These are phyloP conservation scores for Albugo laibachii DNA, from an alignment of 352 stramenopile species.

Conservation along the genomic window DNA sequence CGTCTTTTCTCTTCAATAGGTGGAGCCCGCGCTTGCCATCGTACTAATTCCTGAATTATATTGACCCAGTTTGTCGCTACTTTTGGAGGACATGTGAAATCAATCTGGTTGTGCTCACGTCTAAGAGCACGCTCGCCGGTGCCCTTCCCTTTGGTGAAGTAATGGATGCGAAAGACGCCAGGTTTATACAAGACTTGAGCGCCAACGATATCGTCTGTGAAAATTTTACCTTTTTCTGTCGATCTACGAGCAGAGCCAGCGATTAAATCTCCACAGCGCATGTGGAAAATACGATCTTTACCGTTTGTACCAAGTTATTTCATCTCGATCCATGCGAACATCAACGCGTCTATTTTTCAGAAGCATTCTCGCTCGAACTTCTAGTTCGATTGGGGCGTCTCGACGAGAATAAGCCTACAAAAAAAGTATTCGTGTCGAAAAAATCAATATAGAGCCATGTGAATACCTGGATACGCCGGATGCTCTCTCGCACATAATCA, in stretches of 20 bases:
- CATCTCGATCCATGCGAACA: conserved; percentile 37
- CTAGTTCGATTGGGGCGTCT: conserved; percentile 40
- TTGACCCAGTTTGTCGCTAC: conserved; percentile 25
- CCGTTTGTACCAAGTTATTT: conserved; percentile 32
- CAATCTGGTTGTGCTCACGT: conserved; percentile 21
- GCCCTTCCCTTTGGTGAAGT: conserved; percentile 45
- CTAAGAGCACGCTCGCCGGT: conserved; percentile 33
- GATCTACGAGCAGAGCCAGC: background rate
- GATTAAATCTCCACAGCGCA: background rate
- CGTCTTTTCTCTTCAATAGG: conserved; percentile 40
- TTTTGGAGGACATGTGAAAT: conserved; percentile 21
- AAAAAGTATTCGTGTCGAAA: background rate
- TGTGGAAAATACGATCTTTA: conserved; percentile 1
- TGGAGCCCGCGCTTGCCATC: conserved; percentile 55
- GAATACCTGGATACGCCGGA: conserved; percentile 47
- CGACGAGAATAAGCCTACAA: conserved; percentile 47
- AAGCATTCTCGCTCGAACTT: conserved; percentile 23
- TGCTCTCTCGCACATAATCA: conserved; percentile 41
- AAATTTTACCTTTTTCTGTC: conserved; percentile 22
- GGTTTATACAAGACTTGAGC: conserved; percentile 20
- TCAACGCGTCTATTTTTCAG: conserved; percentile 28
- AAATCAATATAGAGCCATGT: no score
- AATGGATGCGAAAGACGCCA: conserved; percentile 40
- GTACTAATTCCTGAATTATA: conserved; percentile 59
- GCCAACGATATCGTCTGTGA: conserved; percentile 61